A percentile compares a stretch with the other conserved stretches of the same genome.
Evolutionary conservation across 2,329 filamentous ascomycete species (phyloP).

Genomic region (Grosmannia clavigera): DNA sequence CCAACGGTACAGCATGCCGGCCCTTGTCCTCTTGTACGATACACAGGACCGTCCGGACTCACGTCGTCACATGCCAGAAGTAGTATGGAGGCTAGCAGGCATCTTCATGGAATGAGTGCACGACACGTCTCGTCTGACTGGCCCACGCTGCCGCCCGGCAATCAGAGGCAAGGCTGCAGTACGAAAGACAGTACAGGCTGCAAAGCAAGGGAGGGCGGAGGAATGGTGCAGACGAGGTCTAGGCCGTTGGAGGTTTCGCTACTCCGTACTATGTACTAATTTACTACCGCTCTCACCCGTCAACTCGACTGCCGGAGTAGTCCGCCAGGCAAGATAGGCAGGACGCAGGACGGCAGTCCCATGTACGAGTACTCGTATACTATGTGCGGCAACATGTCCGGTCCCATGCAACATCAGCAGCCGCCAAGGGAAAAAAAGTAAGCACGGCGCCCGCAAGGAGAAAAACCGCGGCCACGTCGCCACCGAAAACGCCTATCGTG

Average conservation of each 20-base stretch:
- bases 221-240: no score
- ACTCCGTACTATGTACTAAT: no score
- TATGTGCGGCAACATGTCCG: no score
- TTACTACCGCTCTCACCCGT: no score
- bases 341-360: background rate
- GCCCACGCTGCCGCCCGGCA: no score
- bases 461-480: background rate
- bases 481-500: background rate
- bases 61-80: background rate
- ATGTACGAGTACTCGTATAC: no score
- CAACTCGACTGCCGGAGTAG: no score
- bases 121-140: no score
- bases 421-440: background rate
- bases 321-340: background rate
- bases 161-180: background rate
- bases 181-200: background rate
- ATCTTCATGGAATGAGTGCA: no score
- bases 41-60: background rate
- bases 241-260: no score
- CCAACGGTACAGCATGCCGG: background rate
- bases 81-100: no score
- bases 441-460: background rate
- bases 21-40: background rate
- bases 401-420: background rate
- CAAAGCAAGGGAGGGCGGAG: background rate